Percentiles rank a stretch among this genome's conserved stretches.
Evolutionary conservation across 305 asterid genomes (phyloP).

Genomic region (Striga hermonthica): DNA sequence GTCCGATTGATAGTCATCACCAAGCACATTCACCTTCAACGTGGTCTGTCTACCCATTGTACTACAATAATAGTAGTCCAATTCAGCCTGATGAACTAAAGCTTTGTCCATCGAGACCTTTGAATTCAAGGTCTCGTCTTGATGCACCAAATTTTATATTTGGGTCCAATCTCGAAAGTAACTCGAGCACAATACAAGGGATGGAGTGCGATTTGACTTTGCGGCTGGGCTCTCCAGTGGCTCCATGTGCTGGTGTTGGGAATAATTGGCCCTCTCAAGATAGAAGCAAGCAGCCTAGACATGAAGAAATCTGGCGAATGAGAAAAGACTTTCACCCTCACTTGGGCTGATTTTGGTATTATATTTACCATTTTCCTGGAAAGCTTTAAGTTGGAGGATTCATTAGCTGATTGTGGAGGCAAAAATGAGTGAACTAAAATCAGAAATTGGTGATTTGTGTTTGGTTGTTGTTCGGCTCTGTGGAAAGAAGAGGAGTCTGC

Average conservation of each 20-base stretch:
- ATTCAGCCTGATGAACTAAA: conserved; percentile 32
- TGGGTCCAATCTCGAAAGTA: conserved; percentile 27
- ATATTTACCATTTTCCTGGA: not conserved
- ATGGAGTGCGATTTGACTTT: conserved; percentile 74
- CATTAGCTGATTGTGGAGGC: conserved; percentile 1
- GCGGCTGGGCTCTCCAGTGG: conserved; percentile 58
- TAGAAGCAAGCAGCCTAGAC: conserved; percentile 31
- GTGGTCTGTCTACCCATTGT: conserved; percentile 66
- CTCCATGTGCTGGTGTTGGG: conserved; percentile 39
- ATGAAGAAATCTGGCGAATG: conserved; percentile 28
- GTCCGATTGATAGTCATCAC: conserved; percentile 32
- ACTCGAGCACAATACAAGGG: conserved; percentile 35
- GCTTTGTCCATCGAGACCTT: conserved; percentile 28
- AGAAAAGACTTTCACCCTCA: conserved; percentile 26
- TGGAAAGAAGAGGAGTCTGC: not conserved
- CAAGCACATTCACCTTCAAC: conserved; percentile 35
- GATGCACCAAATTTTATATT: conserved; percentile 8
- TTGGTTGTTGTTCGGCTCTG: too few species aligned
- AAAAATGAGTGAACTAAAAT: not conserved
- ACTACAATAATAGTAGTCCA: conserved; percentile 33
- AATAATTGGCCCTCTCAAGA: too few species aligned
- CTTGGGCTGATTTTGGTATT: not conserved
- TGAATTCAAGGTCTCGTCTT: conserved; percentile 30
- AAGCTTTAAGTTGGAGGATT: too few species aligned
- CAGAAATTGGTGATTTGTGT: too few species aligned